Base-by-base conservation (phyloP, 441 rosid genomes). In the Corymbia citriodora region DNA sequence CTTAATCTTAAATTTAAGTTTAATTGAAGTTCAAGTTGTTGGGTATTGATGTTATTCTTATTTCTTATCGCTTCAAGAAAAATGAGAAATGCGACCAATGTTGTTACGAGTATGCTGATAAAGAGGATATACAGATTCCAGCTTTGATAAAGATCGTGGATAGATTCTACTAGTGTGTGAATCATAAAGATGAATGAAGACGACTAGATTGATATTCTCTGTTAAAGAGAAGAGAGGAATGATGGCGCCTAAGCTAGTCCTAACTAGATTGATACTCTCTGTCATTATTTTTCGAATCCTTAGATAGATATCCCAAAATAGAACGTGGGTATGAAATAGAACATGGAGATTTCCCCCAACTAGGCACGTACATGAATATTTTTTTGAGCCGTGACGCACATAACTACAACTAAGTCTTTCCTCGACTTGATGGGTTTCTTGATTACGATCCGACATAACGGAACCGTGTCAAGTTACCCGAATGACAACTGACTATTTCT, bases 361-460 rank as follows among this genome's bases (percentile, higher is more conserved):
- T 7, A 0, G 0, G 19, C 40, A 16, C 36, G 18, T 2, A 8
- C 0, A 31, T 2, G 79, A 4, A 31, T 68, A 31, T 68, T 2
- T 8, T 8, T 31, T 31, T 0, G 0, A 31, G 7, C 17, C 2
- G 0, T 0, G 45, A 33, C 4, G 4, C 13, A 2, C 1, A 4
- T 17, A 68, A 68, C 31, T 9, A 12, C 45, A 31, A 68, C 16
- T 31, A 68, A 17, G 31, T 9, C 45, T 17, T 31, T 68, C 21
- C 17, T 68, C 12, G 3, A 9, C 23, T 9, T 4, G 23, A 31
- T 68, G 79, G 72, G 79, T 68, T 9, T 18, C 36, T 63, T n/a
- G 31, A 14, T n/a, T 8, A n/a, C 2, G 9, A 2, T 65, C 74
- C 36, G 45, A 8, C 9, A 19, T 17, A 16, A n/a, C 0, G 2